Conservation (phyloP, 2,329 filamentous ascomycete genomes). For the Triangularia verruculosa region DNA sequence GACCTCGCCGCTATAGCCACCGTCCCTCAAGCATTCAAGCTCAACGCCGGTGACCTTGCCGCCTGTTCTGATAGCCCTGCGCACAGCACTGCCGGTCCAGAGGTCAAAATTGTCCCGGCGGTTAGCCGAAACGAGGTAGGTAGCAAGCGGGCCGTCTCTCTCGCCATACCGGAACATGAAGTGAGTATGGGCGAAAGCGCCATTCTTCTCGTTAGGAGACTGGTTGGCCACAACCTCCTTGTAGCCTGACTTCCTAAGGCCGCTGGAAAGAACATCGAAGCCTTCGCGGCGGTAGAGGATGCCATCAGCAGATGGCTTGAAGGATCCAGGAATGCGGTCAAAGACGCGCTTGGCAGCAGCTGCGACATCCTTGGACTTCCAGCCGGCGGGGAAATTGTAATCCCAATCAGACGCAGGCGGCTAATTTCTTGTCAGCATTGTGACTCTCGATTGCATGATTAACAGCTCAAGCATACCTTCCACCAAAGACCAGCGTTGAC, state of each 20-base stretch:
- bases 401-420: constrained; percentile 66
- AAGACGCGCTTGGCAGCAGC: constrained; percentile 61
- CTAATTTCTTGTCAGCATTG: constrained; percentile 29
- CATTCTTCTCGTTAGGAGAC: constrained; percentile 61
- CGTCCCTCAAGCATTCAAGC: constrained; percentile 52
- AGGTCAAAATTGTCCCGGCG: constrained; percentile 63
- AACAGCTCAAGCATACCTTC: constrained; percentile 40
- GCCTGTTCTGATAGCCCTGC: constrained; percentile 61
- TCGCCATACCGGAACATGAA: constrained; percentile 68
- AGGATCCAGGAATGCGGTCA: constrained; percentile 67
- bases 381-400: constrained; percentile 67
- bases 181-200: constrained; percentile 59
- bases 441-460: neutral
- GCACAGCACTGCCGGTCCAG: constrained; percentile 64
- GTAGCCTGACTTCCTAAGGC: constrained; percentile 61
- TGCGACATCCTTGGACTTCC: constrained; percentile 63
- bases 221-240: constrained; percentile 58
- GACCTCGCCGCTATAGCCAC: constrained; percentile 57
- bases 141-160: constrained; percentile 66
- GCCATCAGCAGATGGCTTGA: constrained; percentile 62
- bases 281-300: constrained; percentile 65
- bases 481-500: constrained; percentile 69
- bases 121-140: constrained; percentile 53
- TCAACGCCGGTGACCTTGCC: constrained; percentile 65
- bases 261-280: constrained; percentile 59